A percentile compares a stretch with the other conserved stretches of the same genome.
Evolutionary conservation across 305 asterid genomes (phyloP).

Genomic region (Euphrasia arctica): DNA sequence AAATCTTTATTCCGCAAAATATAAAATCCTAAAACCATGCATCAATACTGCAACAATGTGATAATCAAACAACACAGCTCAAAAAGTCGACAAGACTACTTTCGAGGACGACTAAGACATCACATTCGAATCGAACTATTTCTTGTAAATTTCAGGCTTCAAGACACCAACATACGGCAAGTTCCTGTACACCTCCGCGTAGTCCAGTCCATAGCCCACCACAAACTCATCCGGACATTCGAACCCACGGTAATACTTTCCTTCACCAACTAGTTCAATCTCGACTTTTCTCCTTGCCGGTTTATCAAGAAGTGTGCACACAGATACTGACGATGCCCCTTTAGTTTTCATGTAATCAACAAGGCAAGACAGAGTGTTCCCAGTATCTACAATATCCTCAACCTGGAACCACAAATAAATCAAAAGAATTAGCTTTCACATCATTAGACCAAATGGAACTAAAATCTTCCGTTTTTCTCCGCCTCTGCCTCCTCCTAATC

Average conservation of each 20-base stretch:
- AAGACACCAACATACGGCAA: slow-evolving; percentile 78
- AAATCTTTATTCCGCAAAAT: no score
- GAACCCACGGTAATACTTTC: slow-evolving; percentile 81
- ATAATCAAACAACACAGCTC: no score
- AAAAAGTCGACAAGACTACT: no score
- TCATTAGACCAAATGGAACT: neutral
- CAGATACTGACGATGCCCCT: slow-evolving; percentile 84
- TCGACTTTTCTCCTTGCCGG: slow-evolving; percentile 60
- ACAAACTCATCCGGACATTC: slow-evolving; percentile 89
- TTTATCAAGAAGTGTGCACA: slow-evolving; percentile 83
- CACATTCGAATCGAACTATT: slow-evolving; percentile 8
- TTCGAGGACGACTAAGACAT: no score
- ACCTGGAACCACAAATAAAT: slow-evolving; percentile 39
- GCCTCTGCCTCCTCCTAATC: no score
- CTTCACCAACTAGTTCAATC: slow-evolving; percentile 67
- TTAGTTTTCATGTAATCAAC: slow-evolving; percentile 66
- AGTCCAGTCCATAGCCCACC: slow-evolving; percentile 93
- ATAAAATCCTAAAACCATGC: no score
- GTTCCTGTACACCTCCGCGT: slow-evolving; percentile 77
- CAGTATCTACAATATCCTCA: slow-evolving; percentile 95
- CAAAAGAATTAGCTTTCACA: neutral
- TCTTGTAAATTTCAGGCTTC: slow-evolving; percentile 72
- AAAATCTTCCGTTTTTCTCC: neutral
- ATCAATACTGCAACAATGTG: no score
- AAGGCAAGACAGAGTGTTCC: slow-evolving; percentile 62